Base-by-base conservation (phyloP, 208 protist species). In the Vickermania spadyakhi region DNA sequence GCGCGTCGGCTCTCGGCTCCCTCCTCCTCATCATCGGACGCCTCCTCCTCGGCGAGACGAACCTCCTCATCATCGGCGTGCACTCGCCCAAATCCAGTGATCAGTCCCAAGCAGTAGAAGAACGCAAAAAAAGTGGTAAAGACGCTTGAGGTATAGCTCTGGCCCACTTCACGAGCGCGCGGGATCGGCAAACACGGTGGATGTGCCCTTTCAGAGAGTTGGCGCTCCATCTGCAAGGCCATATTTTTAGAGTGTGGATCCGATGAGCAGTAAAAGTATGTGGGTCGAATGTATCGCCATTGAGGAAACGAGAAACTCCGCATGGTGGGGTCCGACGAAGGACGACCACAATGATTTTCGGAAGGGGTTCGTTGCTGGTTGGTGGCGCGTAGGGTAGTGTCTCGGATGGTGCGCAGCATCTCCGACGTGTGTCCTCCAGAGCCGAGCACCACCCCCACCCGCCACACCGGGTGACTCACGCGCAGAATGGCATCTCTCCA, bases 371-470 rank as follows among this genome's bases (percentile, higher is more conserved):
- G 7, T n/a, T n/a, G n/a, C n/a, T n/a, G n/a, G n/a, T n/a, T n/a
- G n/a, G n/a, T n/a, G n/a, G n/a, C n/a, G n/a, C n/a, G n/a, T n/a
- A n/a, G n/a, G 2, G 54, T 36, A 79, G 81, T 91, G 42, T 81
- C 56, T 2, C 58, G 59, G 45, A 96, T 73, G 30, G 62, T 45
- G 49, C 86, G 79, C 70, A 96, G 70, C 91, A 96, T 96, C 61
- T 96, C 91, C 45, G 79, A 89, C 1, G 91, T 96, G 75, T 96
- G 91, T 18, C 91, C 91, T 27, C 91, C 91, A 58, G 88, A 94
- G 50, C 91, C 91, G 27, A 96, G 70, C 22, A 96, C 88, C 13
- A 91, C 79, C 53, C 79, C 73, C 1, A 94, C 74, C 57, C 67
- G 79, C 49, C 87, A 64, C 27, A 62, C 59, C 13, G 50, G 21